Percentiles rank a stretch among this genome's conserved stretches.
These are phyloP conservation scores for Microsporum ferrugineum DNA, from an alignment of 2,329 filamentous ascomycete genomes.

Conservation along the genomic window DNA sequence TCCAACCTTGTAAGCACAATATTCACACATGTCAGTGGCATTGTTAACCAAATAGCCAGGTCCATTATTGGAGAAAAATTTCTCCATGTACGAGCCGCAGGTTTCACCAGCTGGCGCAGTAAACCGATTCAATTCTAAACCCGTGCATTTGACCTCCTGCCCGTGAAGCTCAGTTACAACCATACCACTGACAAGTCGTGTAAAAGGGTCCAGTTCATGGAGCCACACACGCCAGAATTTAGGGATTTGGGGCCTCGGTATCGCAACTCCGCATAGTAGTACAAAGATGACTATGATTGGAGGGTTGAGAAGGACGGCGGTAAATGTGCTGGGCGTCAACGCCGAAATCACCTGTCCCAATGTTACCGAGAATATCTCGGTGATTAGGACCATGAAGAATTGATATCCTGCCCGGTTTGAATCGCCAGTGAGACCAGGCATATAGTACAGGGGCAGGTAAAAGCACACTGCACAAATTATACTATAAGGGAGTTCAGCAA, in stretches of 20 bases:
- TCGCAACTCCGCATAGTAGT: conserved; percentile 47
- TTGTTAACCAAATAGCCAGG: conserved; percentile 42
- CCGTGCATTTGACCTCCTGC: conserved; percentile 23
- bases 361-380: conserved; percentile 73
- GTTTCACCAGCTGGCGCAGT: conserved; percentile 50
- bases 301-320: conserved; percentile 59
- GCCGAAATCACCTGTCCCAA: conserved; percentile 66
- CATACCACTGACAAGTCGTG: conserved; percentile 42
- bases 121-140: conserved; percentile 25
- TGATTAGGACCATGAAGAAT: conserved; percentile 74
- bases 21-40: conserved; percentile 40
- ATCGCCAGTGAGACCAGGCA: conserved; percentile 58
- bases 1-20: conserved; percentile 61
- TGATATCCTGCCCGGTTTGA: conserved; percentile 66
- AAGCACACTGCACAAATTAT: conserved; percentile 68
- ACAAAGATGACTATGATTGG: conserved; percentile 64
- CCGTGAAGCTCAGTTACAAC: conserved; percentile 26
- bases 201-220: conserved; percentile 57
- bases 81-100: conserved; percentile 43
- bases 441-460: conserved; percentile 75
- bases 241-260: conserved; percentile 47
- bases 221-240: conserved; percentile 74
- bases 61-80: conserved; percentile 28
- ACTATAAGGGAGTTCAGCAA: conserved; percentile 76
- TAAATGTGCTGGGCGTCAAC: conserved; percentile 60